These are phyloP conservation scores for Paragyromitra xinjiangensis DNA, from an alignment of 495 filamentous ascomycete species.

Conservation along the genomic window DNA sequence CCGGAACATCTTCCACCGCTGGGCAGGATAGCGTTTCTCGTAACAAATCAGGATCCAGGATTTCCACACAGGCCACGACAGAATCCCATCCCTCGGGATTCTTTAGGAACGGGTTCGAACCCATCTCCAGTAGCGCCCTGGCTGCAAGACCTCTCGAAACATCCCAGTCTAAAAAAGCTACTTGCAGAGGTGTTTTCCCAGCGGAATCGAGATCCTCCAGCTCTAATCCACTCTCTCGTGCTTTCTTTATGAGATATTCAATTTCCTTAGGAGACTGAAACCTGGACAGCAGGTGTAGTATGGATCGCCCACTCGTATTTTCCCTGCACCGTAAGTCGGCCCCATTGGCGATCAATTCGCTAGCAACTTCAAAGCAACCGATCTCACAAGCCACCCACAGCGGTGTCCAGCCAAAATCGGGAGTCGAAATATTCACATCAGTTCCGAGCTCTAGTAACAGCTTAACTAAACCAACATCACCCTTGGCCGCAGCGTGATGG, in stretches of 20 bases:
- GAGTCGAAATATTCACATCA: not conserved
- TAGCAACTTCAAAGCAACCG: not conserved
- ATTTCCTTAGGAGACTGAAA: not conserved
- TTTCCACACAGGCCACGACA: not conserved
- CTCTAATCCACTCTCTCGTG: not conserved
- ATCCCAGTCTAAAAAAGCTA: not conserved
- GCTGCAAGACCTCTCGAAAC: not conserved
- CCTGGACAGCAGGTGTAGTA: not conserved
- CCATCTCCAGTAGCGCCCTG: not conserved
- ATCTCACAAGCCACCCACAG: constrained; percentile 3
- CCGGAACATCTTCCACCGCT: not conserved
- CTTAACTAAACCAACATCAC: not conserved
- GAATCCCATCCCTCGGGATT: not conserved
- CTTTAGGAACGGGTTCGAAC: not conserved
- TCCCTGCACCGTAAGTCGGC: not conserved
- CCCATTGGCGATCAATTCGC: not conserved
- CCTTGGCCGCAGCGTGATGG: not conserved
- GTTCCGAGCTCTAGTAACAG: too few species aligned
- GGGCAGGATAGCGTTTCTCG: not conserved
- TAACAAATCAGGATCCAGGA: not conserved
- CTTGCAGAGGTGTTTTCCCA: not conserved
- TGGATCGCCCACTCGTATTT: not conserved
- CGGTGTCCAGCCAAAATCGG: not conserved
- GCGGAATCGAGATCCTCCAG: not conserved
- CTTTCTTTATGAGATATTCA: not conserved